Base-by-base conservation (phyloP, 352 stramenopile species). In the Plasmopara viticola region DNA sequence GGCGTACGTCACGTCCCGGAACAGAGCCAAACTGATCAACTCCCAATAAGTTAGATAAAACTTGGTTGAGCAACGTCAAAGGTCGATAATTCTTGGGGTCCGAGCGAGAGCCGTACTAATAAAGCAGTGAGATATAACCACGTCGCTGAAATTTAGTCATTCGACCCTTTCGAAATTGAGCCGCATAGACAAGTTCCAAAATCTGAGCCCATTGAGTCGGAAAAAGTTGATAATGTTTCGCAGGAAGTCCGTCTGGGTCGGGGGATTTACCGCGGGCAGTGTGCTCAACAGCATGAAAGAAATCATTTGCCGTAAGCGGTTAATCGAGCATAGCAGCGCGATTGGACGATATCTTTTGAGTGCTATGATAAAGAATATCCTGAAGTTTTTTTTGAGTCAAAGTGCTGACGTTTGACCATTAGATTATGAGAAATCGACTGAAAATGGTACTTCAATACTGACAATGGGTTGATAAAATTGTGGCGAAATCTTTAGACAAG, bases 381-480 rank as follows among this genome's bases (percentile, higher is more conserved):
- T 48, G 5, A 13, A 51, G 44, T 42, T 35, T 52, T 48, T 6
- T 17, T 2, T 15, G 0, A 2, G 15, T 58, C 44, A 20, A 58
- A 58, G 0, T 28, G 20, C 8, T 12, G 6, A 31, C 34, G 44
- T 35, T 42, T 12, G 9, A 58, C 43, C 0, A 35, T 18, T 0
- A 58, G n/a, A 25, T 58, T 34, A 7, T 20, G 3, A 5, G 44
- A 28, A 25, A 25, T 52, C 15, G 1, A 44, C 45, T 35, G 28
- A 58, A 58, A 0, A 58, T 6, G 2, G 13, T 48, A 9, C 51
- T 44, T 44, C 51, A 48, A 41, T 58, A 58, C 20, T 29, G 5
- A n/a, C 51, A 35, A 6, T 58, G 43, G 4, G 34, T 48, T 4
- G 43, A 20, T 5, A 43, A 29, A 5, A 59, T 48, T 2, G 38